These are phyloP conservation scores for Dothiorella sarmentorum DNA, from an alignment of 2,329 filamentous ascomycete species.

Conservation along the genomic window DNA sequence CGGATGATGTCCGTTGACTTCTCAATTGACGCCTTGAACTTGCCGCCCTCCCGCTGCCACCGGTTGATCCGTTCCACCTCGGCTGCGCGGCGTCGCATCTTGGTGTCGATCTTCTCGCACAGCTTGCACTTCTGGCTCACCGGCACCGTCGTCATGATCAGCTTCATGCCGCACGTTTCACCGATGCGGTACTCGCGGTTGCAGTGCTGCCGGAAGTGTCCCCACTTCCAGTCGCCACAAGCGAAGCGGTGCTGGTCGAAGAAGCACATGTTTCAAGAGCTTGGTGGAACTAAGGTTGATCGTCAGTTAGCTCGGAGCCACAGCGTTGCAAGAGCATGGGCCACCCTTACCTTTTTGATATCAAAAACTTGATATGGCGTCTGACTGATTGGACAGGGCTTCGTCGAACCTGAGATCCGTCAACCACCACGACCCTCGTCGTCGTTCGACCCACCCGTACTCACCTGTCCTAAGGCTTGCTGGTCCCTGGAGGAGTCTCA, in stretches of 20 bases:
- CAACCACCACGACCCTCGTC: constrained; percentile 6
- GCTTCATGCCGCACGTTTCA: constrained; percentile 92
- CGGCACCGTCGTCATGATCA: constrained; percentile 71
- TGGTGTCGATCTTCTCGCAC: constrained; percentile 86
- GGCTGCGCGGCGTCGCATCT: constrained; percentile 69
- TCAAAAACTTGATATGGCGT: constrained; percentile 14
- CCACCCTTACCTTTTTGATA: constrained; percentile 18
- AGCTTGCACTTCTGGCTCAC: constrained; percentile 69
- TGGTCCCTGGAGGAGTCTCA: constrained; percentile 1
- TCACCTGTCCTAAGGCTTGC: constrained; percentile 10
- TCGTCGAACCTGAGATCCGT: constrained; percentile 1
- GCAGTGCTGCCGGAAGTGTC: constrained; percentile 88
- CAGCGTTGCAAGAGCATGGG: constrained; percentile 16
- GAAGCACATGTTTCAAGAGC: constrained; percentile 71
- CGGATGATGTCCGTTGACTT: constrained; percentile 71
- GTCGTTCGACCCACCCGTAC: background rate
- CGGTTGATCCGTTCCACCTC: constrained; percentile 71
- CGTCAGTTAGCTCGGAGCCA: constrained; percentile 1
- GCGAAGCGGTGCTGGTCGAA: constrained; percentile 84
- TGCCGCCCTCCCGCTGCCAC: constrained; percentile 69
- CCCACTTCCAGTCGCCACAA: constrained; percentile 94
- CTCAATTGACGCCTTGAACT: constrained; percentile 57
- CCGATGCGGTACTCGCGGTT: constrained; percentile 92
- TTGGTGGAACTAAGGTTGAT: constrained; percentile 15
- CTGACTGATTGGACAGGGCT: constrained; percentile 18